Conservation (phyloP, 176 grass and related monocot genomes). For the Phragmites australis region DNA sequence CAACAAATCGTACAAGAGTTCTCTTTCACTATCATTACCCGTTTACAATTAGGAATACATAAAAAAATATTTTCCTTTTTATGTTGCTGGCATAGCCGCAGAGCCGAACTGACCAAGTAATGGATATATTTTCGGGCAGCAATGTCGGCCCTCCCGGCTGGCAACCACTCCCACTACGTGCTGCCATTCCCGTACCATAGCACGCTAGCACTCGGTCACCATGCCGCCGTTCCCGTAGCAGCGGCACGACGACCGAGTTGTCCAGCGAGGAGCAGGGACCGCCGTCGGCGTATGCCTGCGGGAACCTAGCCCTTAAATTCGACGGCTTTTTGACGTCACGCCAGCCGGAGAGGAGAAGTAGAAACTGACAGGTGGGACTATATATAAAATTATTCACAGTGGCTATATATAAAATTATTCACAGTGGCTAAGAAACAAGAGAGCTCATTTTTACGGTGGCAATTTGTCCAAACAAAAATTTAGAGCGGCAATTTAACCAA, state of each 20-base stretch:
- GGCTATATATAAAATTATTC: too few relatives aligned
- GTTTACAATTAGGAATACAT: neutral
- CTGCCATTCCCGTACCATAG: constrained; percentile 37
- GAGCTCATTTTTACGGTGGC: too few relatives aligned
- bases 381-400: too few relatives aligned
- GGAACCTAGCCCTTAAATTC: too few relatives aligned
- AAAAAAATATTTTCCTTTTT: neutral
- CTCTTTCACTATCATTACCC: neutral
- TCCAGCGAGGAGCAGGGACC: constrained; percentile 57
- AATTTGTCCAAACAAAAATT: too few relatives aligned
- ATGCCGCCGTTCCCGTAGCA: too few relatives aligned
- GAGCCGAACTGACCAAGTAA: neutral
- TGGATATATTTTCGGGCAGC: neutral
- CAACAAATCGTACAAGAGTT: constrained; percentile 16
- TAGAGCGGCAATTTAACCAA: too few relatives aligned
- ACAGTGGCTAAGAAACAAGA: too few relatives aligned
- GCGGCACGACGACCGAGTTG: constrained; percentile 65
- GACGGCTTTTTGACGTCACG: too few relatives aligned
- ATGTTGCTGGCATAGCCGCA: neutral
- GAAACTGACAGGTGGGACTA: too few relatives aligned
- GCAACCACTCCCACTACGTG: constrained; percentile 32
- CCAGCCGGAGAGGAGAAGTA: too few relatives aligned
- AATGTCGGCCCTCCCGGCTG: too few relatives aligned
- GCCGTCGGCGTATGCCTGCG: neutral
- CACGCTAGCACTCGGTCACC: constrained; percentile 55